Evolutionary conservation across 2,329 filamentous ascomycete genomes (phyloP), one percentile per base, ranked within the genome.

Genomic region (Cryphonectria parasitica): DNA sequence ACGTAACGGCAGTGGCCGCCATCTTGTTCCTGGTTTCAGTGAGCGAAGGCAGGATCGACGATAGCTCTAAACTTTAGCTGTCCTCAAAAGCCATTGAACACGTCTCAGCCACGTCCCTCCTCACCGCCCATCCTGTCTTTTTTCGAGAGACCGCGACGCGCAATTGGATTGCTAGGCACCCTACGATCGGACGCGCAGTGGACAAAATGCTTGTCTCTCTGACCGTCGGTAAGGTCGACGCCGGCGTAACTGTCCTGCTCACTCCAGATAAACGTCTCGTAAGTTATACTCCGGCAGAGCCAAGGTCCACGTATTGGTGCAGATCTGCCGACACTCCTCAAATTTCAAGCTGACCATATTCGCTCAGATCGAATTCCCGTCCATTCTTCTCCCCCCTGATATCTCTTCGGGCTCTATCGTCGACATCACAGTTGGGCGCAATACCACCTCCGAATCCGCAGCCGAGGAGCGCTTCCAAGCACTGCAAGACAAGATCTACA

Each of bases 161-260:
- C 39, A 45, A 52, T 45, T 28, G 54, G 17, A 52, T 34, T 41
- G 25, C 19, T 17, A 41, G 31, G n/a, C n/a, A 67, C 6, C n/a
- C 13, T 34, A 17, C n/a, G 62, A 49, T 13, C 17, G 41, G 15
- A 49, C 19, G 28, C 28, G 25, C 68, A 61, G 52, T 64, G 69
- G 69, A 68, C 76, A 87, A 80, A 66, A 98, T 99, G 96, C 88
- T 98, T 79, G 93, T 99, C 83, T 98, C 96, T 75, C 88, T 99
- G 80, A 98, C 95, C 66, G 96, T 99, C 82, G 96, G 96, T 86
- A 99, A 99, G 86, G 96, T 99, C 83, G 96, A 99, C 83, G 96
- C 96, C 78, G 96, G 96, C 83, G 95, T 99, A 79, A 97, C 96
- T 65, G 96, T 99, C 73, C 91, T 99, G 69, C 85, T 99, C 78